These are phyloP conservation scores for Haplosporangium gracile DNA, from an alignment of 192 early-diverging fungal genomes.

Conservation along the genomic window DNA sequence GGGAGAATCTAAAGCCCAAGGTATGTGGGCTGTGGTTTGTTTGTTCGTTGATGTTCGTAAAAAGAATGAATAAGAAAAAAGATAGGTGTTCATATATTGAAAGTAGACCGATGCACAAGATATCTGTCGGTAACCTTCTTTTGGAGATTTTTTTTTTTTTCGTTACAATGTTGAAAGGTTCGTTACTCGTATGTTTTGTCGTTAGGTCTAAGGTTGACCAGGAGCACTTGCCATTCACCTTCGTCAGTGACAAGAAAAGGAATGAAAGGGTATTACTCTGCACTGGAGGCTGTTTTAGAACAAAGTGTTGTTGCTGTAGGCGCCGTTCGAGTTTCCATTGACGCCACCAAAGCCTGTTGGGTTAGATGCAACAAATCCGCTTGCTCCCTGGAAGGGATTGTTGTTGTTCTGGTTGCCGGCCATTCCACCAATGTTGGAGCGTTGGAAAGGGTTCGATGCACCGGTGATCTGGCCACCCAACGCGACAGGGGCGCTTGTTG, in stretches of 20 bases:
- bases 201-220: neutral
- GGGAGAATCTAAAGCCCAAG: neutral
- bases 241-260: neutral
- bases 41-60: neutral
- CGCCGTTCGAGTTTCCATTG: slow-evolving; percentile 14
- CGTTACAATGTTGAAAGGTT: neutral
- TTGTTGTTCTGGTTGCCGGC: slow-evolving; percentile 13
- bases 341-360: slow-evolving; percentile 17
- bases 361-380: slow-evolving; percentile 13
- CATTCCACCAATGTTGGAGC: slow-evolving; percentile 5
- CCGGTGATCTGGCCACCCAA: slow-evolving; percentile 16
- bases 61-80: neutral
- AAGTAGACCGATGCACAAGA: neutral
- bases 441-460: slow-evolving; percentile 36
- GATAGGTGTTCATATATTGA: neutral
- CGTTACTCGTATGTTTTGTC: neutral
- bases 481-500: slow-evolving; percentile 14
- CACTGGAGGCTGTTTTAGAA: slow-evolving; percentile 5
- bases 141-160: neutral
- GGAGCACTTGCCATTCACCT: neutral
- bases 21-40: neutral
- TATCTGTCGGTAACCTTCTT: neutral
- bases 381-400: slow-evolving; percentile 33
- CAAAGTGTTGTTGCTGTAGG: slow-evolving; percentile 32
- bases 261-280: neutral